Evolutionary conservation across 495 filamentous ascomycete species (phyloP).

Genomic region (Penicillium coprophilum): DNA sequence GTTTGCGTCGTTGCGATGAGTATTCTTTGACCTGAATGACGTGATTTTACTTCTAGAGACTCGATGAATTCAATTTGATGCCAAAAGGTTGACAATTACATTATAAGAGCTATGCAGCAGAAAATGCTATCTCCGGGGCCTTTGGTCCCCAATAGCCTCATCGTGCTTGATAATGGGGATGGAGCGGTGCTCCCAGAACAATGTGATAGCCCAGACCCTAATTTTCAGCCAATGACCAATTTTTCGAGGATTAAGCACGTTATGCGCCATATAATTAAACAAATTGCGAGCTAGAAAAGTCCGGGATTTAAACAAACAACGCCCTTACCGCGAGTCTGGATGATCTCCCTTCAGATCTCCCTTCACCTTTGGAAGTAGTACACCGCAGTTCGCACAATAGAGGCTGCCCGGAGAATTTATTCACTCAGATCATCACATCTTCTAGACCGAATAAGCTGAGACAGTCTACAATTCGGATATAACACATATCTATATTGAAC

Average conservation of each 20-base stretch:
- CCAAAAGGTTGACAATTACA: not conserved
- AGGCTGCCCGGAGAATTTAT: not conserved
- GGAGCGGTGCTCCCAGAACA: not conserved
- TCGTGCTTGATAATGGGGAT: not conserved
- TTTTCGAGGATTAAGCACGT: not conserved
- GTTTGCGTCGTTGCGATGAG: constrained; percentile 11
- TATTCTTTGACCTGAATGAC: constrained; percentile 18
- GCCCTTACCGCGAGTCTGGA: not conserved
- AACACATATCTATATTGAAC: too few relatives aligned
- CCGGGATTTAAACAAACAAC: not conserved
- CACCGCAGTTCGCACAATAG: not conserved
- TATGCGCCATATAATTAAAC: not conserved
- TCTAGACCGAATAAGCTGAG: too few relatives aligned
- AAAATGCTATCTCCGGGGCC: not conserved
- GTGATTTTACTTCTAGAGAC: constrained; percentile 11
- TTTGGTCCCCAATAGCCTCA: not conserved
- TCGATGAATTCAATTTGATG: not conserved
- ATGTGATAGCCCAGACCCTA: not conserved
- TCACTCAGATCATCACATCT: too few relatives aligned
- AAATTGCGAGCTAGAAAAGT: too few relatives aligned
- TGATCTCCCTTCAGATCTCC: not conserved
- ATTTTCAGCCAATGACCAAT: not conserved
- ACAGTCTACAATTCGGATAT: too few relatives aligned
- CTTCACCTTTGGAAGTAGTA: not conserved
- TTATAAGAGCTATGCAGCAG: not conserved